Base-by-base conservation (phyloP, 345 rosid species). In the Hibiscus syriacus region DNA sequence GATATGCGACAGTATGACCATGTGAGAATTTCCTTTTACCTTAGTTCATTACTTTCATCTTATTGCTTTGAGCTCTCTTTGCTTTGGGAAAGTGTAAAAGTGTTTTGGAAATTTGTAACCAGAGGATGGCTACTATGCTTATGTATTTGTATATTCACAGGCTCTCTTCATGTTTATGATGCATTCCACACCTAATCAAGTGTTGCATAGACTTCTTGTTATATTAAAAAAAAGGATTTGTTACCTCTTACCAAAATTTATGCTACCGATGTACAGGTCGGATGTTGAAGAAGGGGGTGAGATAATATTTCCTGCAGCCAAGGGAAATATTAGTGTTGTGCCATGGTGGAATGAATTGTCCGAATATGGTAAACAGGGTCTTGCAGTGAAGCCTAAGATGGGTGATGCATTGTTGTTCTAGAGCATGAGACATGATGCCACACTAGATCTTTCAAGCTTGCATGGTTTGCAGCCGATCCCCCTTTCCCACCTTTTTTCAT, bases 371-470 rank as follows among this genome's bases (percentile, higher is more conserved):
- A 90, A 79, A 79, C 59, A 72, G 52, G 98, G 98, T 65, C 87
- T 92, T 30, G 60, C 96, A 0, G 76, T 88, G 63, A 92, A n/a
- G n/a, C n/a, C n/a, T n/a, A n/a, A n/a, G n/a, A n/a, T n/a, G n/a
- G n/a, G n/a, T n/a, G n/a, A n/a, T 76, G 96, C 98, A 16, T 74
- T 90, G 69, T 74, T 90, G 29, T 92, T 92, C 73, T 92, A 93
- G 96, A 90, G 97, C 80, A 92, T 85, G 86, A 88, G 83, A 59
- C 97, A 93, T 23, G 98, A 92, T 74, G 90, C 90, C 56, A 81
- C 96, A 3, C 73, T 84, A 23, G 96, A 92, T 79, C 94, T 97
- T 52, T 71, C 94, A 66, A 90, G 97, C 77, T 79, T 90, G 74
- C 97, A 90, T 61, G 98, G 98, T 89, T 55, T 79, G 87, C 41